These are phyloP conservation scores for Nasturtium officinale DNA, from an alignment of 345 rosid species.

Conservation along the genomic window DNA sequence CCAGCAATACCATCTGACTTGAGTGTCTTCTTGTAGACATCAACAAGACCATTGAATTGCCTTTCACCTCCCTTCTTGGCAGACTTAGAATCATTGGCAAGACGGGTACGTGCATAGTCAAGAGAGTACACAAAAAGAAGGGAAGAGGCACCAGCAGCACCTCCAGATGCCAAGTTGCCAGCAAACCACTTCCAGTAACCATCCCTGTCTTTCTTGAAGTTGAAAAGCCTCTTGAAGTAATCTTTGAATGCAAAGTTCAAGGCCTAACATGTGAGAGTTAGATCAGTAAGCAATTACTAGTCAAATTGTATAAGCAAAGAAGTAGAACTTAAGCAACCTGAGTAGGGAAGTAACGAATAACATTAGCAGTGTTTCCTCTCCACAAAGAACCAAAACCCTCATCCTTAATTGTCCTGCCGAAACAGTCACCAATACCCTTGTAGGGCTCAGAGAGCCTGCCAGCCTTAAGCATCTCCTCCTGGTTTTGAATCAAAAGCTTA, in stretches of 20 bases:
- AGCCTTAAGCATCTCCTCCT: slow-evolving; percentile 85
- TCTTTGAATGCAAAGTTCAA: slow-evolving; percentile 91
- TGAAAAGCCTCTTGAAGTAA: slow-evolving; percentile 77
- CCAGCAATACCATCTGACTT: slow-evolving; percentile 80
- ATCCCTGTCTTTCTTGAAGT: slow-evolving; percentile 81
- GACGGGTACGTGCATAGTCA: slow-evolving; percentile 84
- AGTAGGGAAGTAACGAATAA: slow-evolving; percentile 90
- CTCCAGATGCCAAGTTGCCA: slow-evolving; percentile 87
- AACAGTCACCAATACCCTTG: slow-evolving; percentile 91
- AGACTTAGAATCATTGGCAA: slow-evolving; percentile 92
- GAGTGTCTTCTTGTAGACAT: slow-evolving; percentile 80
- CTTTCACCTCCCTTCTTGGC: slow-evolving; percentile 88
- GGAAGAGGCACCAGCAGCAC: slow-evolving; percentile 88
- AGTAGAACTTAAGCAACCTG: slow-evolving; percentile 49
- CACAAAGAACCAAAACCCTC: slow-evolving; percentile 70
- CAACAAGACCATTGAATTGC: slow-evolving; percentile 81
- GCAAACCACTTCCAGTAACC: slow-evolving; percentile 94
- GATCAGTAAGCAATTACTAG: slow-evolving; percentile 8
- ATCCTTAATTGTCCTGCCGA: slow-evolving; percentile 64
- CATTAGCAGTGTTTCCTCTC: slow-evolving; percentile 93
- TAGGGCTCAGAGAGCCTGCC: slow-evolving; percentile 84
- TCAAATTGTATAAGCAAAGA: not conserved
- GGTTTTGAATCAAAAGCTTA: slow-evolving; percentile 86
- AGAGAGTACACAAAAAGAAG: slow-evolving; percentile 77
- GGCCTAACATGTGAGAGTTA: slow-evolving; percentile 51